A percentile compares a stretch with the other conserved stretches of the same genome.
Evolutionary conservation across 2,329 filamentous ascomycete genomes (phyloP).

Genomic region (Colletotrichum sp.): DNA sequence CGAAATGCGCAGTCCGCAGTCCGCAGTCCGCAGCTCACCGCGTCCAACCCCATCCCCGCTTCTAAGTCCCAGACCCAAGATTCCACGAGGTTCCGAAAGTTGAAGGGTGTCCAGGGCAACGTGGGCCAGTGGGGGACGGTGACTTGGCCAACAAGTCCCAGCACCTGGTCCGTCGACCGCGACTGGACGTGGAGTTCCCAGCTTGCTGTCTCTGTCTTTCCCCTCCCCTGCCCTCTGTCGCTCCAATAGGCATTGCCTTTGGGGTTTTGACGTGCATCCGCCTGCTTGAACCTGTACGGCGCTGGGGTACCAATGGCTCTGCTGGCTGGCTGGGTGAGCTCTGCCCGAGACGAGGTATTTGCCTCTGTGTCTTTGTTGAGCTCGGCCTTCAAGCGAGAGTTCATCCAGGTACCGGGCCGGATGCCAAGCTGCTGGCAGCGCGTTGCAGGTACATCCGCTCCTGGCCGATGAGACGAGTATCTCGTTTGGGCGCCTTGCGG

Average conservation of each 20-base stretch:
- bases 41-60: constrained; percentile 6
- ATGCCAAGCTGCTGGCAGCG: neutral
- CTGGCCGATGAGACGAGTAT: neutral
- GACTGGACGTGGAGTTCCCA: neutral
- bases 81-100: constrained; percentile 14
- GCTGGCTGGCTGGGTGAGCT: neutral
- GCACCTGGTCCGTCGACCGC: neutral
- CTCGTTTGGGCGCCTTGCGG: neutral
- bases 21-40: neutral
- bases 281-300: neutral
- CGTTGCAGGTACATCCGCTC: neutral
- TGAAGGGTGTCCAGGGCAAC: constrained; percentile 12
- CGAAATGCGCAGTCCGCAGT: neutral
- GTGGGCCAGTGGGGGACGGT: constrained; percentile 20
- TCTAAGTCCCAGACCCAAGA: constrained; percentile 7
- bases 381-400: neutral
- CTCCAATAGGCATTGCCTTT: constrained; percentile 10
- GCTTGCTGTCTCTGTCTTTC: constrained; percentile 1
- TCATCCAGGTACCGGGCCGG: constrained; percentile 2
- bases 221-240: neutral
- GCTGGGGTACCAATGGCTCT: constrained; percentile 4
- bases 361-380: neutral
- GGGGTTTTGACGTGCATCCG: constrained; percentile 14
- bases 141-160: neutral
- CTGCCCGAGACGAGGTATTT: neutral